Conservation (phyloP, 768 basidiomycete genomes). For the Dendrothele bispora region DNA sequence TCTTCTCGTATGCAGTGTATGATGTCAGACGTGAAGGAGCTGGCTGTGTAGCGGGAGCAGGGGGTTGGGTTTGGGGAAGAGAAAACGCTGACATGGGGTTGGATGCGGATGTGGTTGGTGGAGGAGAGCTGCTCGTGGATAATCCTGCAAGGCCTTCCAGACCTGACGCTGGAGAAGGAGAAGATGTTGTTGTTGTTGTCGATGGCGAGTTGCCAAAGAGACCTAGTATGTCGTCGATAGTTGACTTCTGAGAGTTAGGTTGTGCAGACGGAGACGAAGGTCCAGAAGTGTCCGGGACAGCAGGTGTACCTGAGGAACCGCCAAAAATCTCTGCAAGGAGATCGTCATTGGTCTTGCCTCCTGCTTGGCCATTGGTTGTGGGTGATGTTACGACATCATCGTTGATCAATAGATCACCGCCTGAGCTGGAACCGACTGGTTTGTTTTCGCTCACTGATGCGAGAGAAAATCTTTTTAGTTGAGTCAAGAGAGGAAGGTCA, state of each 20-base stretch:
- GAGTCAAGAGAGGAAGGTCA: not conserved
- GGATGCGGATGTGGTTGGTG: slow-evolving; percentile 19
- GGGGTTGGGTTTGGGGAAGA: slow-evolving; percentile 37
- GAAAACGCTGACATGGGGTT: slow-evolving; percentile 32
- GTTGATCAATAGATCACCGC: slow-evolving; percentile 82
- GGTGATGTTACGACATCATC: slow-evolving; percentile 51
- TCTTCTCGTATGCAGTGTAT: slow-evolving; percentile 91
- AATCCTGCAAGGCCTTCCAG: slow-evolving; percentile 16
- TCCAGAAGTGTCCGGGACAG: slow-evolving; percentile 30
- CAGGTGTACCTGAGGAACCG: slow-evolving; percentile 36
- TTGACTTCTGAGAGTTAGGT: slow-evolving; percentile 50
- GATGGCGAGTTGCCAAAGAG: slow-evolving; percentile 66
- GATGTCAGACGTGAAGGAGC: slow-evolving; percentile 57
- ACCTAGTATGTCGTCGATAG: slow-evolving; percentile 88
- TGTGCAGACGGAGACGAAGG: slow-evolving; percentile 35
- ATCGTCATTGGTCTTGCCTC: slow-evolving; percentile 77
- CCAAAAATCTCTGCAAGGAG: slow-evolving; percentile 95
- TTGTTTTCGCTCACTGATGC: slow-evolving; percentile 88
- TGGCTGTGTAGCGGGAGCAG: slow-evolving; percentile 34
- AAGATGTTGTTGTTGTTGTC: slow-evolving; percentile 30
- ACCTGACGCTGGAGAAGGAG: slow-evolving; percentile 18
- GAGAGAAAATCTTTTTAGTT: slow-evolving; percentile 6
- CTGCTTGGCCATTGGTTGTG: slow-evolving; percentile 39
- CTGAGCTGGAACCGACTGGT: slow-evolving; percentile 87
- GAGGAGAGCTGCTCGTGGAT: slow-evolving; percentile 14